phyloP scores from a whole-genome alignment of 225 moss, liverwort and hornwort species.

The Polytrichum formosum region DNA sequence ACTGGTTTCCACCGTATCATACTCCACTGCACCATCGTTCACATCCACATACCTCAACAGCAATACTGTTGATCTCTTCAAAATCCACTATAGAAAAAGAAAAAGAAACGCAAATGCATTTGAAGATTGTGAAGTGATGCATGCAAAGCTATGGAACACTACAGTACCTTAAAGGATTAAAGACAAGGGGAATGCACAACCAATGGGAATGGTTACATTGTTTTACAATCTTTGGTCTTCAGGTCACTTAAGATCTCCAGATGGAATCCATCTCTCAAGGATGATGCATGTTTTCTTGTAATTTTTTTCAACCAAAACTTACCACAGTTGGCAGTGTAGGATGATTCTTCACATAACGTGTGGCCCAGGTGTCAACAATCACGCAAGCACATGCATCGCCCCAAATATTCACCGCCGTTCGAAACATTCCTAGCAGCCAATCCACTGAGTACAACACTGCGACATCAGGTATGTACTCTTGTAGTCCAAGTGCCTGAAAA shows the following conservation, averaged over 20 bases:
- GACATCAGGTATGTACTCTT: slow-evolving; percentile 66
- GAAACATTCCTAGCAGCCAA: slow-evolving; percentile 88
- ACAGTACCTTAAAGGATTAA: not conserved
- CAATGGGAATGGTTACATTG: not conserved
- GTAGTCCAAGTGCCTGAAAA: slow-evolving; percentile 68
- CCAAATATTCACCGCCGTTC: slow-evolving; percentile 82
- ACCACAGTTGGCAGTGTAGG: slow-evolving; percentile 40
- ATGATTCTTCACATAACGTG: slow-evolving; percentile 40
- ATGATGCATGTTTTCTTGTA: not conserved
- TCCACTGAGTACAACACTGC: slow-evolving; percentile 85
- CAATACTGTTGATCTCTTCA: not conserved
- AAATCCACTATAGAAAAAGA: no score
- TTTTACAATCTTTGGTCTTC: no score
- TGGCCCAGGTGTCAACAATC: slow-evolving; percentile 73
- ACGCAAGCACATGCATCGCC: slow-evolving; percentile 86
- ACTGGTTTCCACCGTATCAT: not conserved
- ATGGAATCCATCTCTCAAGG: not conserved
- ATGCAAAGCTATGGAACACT: not conserved
- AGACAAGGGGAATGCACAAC: not conserved
- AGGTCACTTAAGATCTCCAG: not conserved
- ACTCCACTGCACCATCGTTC: not conserved
- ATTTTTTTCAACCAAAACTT: not conserved
- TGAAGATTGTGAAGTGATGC: not conserved
- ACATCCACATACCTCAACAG: not conserved
- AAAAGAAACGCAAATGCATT: not conserved